Evolutionary conservation across 352 stramenopile genomes (phyloP), one percentile per base, ranked within the genome.

Genomic region (Phytophthora hybrid): DNA sequence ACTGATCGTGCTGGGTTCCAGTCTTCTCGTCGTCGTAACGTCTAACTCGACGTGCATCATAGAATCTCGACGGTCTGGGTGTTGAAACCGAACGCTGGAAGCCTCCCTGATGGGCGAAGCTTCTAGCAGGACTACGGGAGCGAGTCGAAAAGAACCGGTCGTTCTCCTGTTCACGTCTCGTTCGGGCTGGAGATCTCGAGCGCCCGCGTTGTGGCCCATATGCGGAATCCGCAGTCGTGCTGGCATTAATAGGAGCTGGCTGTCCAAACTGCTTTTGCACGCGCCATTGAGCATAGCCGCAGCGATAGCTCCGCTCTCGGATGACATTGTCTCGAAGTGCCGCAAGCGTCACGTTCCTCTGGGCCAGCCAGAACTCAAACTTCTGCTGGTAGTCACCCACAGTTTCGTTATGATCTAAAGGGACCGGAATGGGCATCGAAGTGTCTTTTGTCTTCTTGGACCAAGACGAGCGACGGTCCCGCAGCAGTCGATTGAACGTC

Each of bases 331-430:
- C 29, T 59, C 31, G 64, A 18, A 74, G 39, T 11, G 59, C 63
- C 10, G 58, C 47, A 16, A 77, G 39, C 3, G 59, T 63, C 54
- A 77, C 34, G 31, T 71, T 63, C 13, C 59, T 58, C 34, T 74
- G 71, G 4, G 66, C 66, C 13, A 74, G 49, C 71, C 71, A 77
- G 29, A 77, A 77, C 37, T 77, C 47, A n/a, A 77, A 77, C n/a
- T 74, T 74, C 26, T 73, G 65, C 29, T 71, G 66, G 26, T 77
- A 77, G 23, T 77, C 71, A 13, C 44, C 59, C 6, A 39, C 7
- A 5, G 53, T 71, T 29, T 77, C 66, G 11, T 52, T 59, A 2
- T 14, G 1, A 8, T 59, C 46, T 11, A 74, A 37, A 37, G 71
- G 71, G 4, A 77, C 60, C n/a, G 71, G 66, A 44, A 77, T 74